Conservation (phyloP, 2,329 filamentous ascomycete species). For the Phaeoacremonium minimum region DNA sequence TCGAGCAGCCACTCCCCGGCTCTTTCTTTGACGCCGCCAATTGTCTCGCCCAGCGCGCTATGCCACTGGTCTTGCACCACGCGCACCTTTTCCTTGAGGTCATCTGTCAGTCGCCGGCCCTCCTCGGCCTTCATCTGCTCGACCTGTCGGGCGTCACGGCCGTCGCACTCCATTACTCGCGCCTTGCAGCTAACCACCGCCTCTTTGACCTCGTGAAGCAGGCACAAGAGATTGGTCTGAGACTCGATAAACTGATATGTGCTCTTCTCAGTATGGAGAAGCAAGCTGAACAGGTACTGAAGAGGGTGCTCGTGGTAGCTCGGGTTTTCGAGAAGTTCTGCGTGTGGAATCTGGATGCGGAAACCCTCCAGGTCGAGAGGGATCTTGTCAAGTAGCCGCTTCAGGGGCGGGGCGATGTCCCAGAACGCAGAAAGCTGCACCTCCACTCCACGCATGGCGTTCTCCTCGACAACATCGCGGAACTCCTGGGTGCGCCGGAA, state of each 20-base stretch:
- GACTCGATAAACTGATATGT: constrained; percentile 97
- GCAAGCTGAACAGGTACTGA: constrained; percentile 83
- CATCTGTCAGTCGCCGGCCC: constrained; percentile 68
- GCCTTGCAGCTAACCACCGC: constrained; percentile 68
- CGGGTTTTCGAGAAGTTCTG: constrained; percentile 83
- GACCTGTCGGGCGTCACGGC: constrained; percentile 38
- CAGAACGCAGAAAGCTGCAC: constrained; percentile 92
- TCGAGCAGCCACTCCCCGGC: constrained; percentile 70
- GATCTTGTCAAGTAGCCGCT: constrained; percentile 74
- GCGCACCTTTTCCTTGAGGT: constrained; percentile 89
- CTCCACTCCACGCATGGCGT: constrained; percentile 83
- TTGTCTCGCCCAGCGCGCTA: constrained; percentile 74
- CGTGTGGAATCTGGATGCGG: constrained; percentile 69
- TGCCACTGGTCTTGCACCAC: constrained; percentile 90
- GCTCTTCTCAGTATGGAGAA: constrained; percentile 85
- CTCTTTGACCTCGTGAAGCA: constrained; percentile 86
- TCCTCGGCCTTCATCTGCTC: constrained; percentile 61
- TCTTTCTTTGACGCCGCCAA: constrained; percentile 68
- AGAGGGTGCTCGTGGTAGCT: constrained; percentile 75
- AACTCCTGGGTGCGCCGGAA: constrained; percentile 73
- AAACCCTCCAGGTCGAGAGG: constrained; percentile 58
- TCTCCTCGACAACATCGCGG: constrained; percentile 73
- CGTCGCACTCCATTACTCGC: constrained; percentile 63
- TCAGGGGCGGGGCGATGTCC: constrained; percentile 88
- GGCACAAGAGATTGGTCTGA: constrained; percentile 84